A percentile compares a stretch with the other conserved stretches of the same genome.
Evolutionary conservation across 2,329 filamentous ascomycete species (phyloP).

Genomic region (Ophiocordyceps camponoti-saundersi): DNA sequence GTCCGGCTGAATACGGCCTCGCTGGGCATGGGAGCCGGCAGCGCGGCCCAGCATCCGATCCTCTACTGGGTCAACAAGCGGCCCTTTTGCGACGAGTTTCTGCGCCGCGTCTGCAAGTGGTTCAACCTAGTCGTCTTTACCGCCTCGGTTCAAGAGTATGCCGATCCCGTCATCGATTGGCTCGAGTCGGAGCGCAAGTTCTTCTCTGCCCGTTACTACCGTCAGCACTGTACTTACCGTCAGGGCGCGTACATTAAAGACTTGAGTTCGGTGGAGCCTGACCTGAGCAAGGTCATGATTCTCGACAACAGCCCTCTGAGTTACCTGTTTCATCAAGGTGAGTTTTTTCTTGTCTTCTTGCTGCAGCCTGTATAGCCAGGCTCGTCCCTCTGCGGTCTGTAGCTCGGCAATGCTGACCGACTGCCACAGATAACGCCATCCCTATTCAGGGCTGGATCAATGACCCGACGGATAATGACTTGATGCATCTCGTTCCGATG

Average conservation of each 20-base stretch:
- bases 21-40: slow-evolving; percentile 47
- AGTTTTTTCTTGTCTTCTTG: slow-evolving; percentile 9
- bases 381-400: no score
- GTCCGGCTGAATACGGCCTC: slow-evolving; percentile 67
- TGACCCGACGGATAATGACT: slow-evolving; percentile 90
- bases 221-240: slow-evolving; percentile 90
- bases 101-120: slow-evolving; percentile 88
- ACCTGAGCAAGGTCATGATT: slow-evolving; percentile 96
- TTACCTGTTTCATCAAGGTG: slow-evolving; percentile 97
- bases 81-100: slow-evolving; percentile 89
- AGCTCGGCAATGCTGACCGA: slow-evolving; percentile 1
- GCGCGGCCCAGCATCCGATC: slow-evolving; percentile 72
- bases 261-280: slow-evolving; percentile 85
- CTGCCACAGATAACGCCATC: slow-evolving; percentile 73
- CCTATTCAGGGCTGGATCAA: slow-evolving; percentile 99
- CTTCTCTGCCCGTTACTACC: slow-evolving; percentile 84
- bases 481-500: slow-evolving; percentile 81
- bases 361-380: no score
- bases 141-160: slow-evolving; percentile 94
- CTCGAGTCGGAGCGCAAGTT: slow-evolving; percentile 92
- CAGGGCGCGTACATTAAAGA: slow-evolving; percentile 98
- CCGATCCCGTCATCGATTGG: slow-evolving; percentile 97
- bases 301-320: slow-evolving; percentile 95
- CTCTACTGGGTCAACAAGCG: slow-evolving; percentile 98
- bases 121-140: slow-evolving; percentile 96